Base-by-base conservation (phyloP, 208 protist species). In the Leptomonas pyrrhocoris region DNA sequence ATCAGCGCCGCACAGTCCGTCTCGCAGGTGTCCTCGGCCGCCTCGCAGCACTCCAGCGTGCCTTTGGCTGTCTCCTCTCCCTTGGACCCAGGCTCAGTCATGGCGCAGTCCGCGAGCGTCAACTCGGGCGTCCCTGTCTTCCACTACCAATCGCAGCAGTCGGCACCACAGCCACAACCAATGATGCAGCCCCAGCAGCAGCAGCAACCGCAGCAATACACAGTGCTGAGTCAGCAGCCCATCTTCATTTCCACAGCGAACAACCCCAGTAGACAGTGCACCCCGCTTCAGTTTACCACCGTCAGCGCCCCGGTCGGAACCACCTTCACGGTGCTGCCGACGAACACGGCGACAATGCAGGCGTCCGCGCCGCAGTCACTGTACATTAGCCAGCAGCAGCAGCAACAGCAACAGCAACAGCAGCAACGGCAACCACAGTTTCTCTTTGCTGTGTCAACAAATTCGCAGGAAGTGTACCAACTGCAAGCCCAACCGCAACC, bases 401-500 rank as follows among this genome's bases (percentile, higher is more conserved):
- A 5, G 3, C 57, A 8, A 43, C 57, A 3, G 13, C 34, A 58
- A 2, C 49, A 57, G 31, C 63, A 23, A 27, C 63, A 57, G 23
- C 51, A 28, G 49, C 71, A 40, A 21, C 45, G 50, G 34, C 54
- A 54, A 28, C 70, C 48, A 30, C 45, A 61, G 23, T 28, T 76
- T 25, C 28, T 77, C n/a, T 70, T 70, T n/a, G 38, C 71, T 18
- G 61, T 77, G 45, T 45, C 31, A n/a, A 9, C 71, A 31, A 67
- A 60, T 15, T 16, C 36, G 11, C 63, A 42, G 38, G 48, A 27
- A 15, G 38, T 70, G 25, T 64, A 66, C 34, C 71, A 70, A 23
- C 12, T 73, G 23, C 66, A 72, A 2, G 34, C 36, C 5, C 23
- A 54, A 19, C 57, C 50, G 43, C 56, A 53, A 19, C 51, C 54